A percentile compares a stretch with the other conserved stretches of the same genome.
These are phyloP conservation scores for Penicillium maclennaniae DNA, from an alignment of 495 filamentous ascomycete genomes.

Conservation along the genomic window DNA sequence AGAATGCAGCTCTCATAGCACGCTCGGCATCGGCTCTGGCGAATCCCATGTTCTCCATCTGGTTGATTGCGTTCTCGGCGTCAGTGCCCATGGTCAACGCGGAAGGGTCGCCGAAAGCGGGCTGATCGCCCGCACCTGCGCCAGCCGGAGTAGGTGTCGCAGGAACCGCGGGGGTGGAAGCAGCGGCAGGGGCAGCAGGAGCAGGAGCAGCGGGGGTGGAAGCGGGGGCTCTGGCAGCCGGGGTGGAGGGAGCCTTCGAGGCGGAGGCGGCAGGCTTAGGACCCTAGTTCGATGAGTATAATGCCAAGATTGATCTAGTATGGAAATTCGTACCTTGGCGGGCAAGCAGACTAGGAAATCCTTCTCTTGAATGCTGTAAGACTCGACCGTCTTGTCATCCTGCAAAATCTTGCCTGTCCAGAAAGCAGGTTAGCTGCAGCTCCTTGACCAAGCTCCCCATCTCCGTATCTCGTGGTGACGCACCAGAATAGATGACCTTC, in stretches of 20 bases:
- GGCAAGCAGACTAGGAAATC: constrained; percentile 98
- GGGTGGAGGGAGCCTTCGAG: constrained; percentile 56
- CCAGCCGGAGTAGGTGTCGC: constrained; percentile 70
- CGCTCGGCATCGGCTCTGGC: constrained; percentile 78
- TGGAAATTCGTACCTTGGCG: constrained; percentile 64
- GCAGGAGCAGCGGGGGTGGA: constrained; percentile 58
- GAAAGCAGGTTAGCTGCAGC: not conserved
- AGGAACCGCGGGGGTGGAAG: constrained; percentile 55
- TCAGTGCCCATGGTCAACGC: constrained; percentile 79
- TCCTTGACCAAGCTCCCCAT: not conserved
- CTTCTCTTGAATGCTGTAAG: constrained; percentile 98
- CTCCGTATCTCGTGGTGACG: constrained; percentile 1
- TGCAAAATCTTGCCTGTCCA: constrained; percentile 88
- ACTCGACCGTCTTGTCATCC: constrained; percentile 92
- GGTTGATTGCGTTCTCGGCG: constrained; percentile 78
- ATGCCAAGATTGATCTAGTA: not conserved
- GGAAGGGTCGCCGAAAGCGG: constrained; percentile 68
- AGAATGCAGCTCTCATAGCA: constrained; percentile 93
- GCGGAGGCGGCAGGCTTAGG: constrained; percentile 66
- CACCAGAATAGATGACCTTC: constrained; percentile 97
- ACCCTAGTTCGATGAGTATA: constrained; percentile 32
- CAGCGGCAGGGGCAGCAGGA: constrained; percentile 55
- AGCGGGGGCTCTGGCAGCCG: constrained; percentile 38
- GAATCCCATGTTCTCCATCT: constrained; percentile 98
- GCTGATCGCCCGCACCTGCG: constrained; percentile 37